Evolutionary conservation across 2,329 filamentous ascomycete genomes (phyloP).

Genomic region (Aspergillus oerlinghausenensis): DNA sequence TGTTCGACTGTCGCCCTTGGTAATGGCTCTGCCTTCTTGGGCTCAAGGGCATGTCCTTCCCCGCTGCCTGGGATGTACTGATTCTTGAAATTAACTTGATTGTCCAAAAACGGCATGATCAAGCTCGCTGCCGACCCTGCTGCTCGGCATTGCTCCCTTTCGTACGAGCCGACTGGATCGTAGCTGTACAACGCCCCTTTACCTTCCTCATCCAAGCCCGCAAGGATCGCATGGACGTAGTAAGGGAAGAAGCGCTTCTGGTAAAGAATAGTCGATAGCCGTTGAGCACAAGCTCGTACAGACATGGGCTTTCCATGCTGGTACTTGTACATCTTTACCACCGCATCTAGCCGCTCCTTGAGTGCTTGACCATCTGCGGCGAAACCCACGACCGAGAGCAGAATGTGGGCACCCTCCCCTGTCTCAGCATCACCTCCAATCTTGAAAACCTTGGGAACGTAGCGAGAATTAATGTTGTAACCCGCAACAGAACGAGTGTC

Average conservation of each 20-base stretch:
- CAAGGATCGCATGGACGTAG: constrained; percentile 93
- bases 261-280: constrained; percentile 92
- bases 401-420: constrained; percentile 77
- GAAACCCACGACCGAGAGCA: constrained; percentile 92
- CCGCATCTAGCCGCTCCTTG: constrained; percentile 86
- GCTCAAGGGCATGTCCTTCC: constrained; percentile 71
- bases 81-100: constrained; percentile 99
- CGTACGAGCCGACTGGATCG: constrained; percentile 95
- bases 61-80: constrained; percentile 88
- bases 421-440: constrained; percentile 87
- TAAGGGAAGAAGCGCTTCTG: constrained; percentile 98
- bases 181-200: constrained; percentile 94
- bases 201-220: constrained; percentile 89
- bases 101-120: constrained; percentile 99
- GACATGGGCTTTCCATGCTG: constrained; percentile 96
- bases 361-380: constrained; percentile 90
- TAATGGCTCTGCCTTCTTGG: constrained; percentile 58
- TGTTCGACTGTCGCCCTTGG: constrained; percentile 71
- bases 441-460: constrained; percentile 92
- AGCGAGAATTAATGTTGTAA: constrained; percentile 98
- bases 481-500: constrained; percentile 94
- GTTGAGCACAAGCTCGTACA: constrained; percentile 89
- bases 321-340: constrained; percentile 99
- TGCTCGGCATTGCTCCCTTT: constrained; percentile 91
- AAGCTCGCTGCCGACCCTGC: constrained; percentile 87